phyloP scores from a whole-genome alignment of 2,329 filamentous ascomycete species.

The Dothideomycetes sp. region DNA sequence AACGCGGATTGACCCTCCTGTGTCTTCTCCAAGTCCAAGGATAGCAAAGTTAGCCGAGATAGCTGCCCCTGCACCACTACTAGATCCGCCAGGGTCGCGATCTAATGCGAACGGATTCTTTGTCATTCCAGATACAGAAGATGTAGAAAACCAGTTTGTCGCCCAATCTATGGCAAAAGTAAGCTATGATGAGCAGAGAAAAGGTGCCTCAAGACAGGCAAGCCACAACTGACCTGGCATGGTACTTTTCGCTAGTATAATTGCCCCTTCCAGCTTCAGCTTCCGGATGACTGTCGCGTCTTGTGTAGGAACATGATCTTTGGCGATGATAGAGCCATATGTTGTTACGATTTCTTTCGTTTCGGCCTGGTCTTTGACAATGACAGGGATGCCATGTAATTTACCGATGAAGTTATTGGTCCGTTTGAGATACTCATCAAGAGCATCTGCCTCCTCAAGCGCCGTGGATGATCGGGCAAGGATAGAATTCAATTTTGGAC shows the following conservation, averaged over 20 bases:
- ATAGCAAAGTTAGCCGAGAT: slow-evolving; percentile 6
- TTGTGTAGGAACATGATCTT: slow-evolving; percentile 1
- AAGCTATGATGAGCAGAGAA: no score
- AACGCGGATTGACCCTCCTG: slow-evolving; percentile 2
- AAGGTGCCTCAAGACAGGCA: no score
- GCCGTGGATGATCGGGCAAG: slow-evolving; percentile 4
- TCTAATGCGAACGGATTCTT: slow-evolving; percentile 3
- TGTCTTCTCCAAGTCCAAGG: slow-evolving; percentile 7
- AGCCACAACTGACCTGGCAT: no score
- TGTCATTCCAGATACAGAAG: slow-evolving; percentile 1
- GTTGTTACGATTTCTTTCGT: slow-evolving; percentile 5
- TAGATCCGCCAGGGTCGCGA: slow-evolving; percentile 2
- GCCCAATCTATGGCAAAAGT: no score
- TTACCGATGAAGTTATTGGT: neutral
- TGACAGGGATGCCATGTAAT: slow-evolving; percentile 6
- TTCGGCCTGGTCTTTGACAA: slow-evolving; percentile 9
- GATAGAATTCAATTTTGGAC: slow-evolving; percentile 3
- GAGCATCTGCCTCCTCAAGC: slow-evolving; percentile 1
- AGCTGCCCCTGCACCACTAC: slow-evolving; percentile 2
- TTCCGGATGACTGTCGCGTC: slow-evolving; percentile 4
- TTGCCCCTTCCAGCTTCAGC: slow-evolving; percentile 3
- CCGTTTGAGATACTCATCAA: neutral
- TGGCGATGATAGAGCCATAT: slow-evolving; percentile 4
- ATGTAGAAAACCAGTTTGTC: slow-evolving; percentile 5
- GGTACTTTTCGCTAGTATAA: slow-evolving; percentile 8